Percentiles rank a stretch among this genome's conserved stretches.
These are phyloP conservation scores for Haplosporangium gracile DNA, from an alignment of 192 early-diverging fungal genomes.

Conservation along the genomic window DNA sequence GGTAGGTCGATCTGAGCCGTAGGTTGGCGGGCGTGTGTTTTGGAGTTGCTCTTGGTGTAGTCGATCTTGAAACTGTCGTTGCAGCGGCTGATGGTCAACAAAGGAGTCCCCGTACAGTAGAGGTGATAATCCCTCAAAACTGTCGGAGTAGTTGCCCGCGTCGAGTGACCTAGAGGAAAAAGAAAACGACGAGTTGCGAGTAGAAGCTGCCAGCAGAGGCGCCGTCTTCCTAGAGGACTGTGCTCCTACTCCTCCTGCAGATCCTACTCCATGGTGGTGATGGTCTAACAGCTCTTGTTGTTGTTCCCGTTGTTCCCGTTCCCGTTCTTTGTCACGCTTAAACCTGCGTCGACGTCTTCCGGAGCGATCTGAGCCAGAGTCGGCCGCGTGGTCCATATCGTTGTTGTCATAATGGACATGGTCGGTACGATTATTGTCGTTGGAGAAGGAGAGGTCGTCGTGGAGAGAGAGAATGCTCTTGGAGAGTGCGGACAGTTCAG, in stretches of 20 bases:
- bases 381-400: neutral
- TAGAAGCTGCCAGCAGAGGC: constrained; percentile 13
- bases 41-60: constrained; percentile 14
- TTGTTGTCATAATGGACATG: neutral
- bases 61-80: constrained; percentile 34
- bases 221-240: constrained; percentile 1
- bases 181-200: constrained; percentile 30
- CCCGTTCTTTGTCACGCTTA: constrained; percentile 9
- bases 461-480: constrained; percentile 46
- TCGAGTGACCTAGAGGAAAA: constrained; percentile 35
- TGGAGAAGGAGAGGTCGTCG: constrained; percentile 21
- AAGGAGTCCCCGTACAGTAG: constrained; percentile 39
- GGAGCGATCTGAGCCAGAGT: constrained; percentile 21
- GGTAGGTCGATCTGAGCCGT: neutral
- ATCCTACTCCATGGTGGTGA: neutral
- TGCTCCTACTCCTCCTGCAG: neutral
- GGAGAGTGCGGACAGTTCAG: constrained; percentile 39
- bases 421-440: neutral
- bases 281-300: neutral
- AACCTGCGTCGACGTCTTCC: neutral
- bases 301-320: neutral
- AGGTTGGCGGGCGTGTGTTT: neutral
- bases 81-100: constrained; percentile 50
- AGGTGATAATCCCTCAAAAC: constrained; percentile 32
- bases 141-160: constrained; percentile 33